phyloP scores from a whole-genome alignment of 2,329 filamentous ascomycete species.

The Colletotrichum phormii region DNA sequence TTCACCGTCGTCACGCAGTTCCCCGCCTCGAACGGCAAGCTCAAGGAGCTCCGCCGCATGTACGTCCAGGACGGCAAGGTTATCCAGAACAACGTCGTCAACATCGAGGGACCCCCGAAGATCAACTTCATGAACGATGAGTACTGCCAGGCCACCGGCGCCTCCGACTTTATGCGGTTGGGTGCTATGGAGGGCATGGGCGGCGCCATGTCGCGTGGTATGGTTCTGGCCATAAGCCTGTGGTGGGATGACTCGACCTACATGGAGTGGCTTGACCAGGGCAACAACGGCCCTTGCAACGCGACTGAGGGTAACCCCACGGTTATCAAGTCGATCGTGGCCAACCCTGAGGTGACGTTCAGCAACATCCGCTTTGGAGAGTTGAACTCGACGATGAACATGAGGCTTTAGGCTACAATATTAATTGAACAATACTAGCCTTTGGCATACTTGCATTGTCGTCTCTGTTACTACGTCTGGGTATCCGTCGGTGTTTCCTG shows the following conservation, averaged over 20 bases:
- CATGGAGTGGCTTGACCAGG: slow-evolving; percentile 69
- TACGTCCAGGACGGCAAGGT: slow-evolving; percentile 61
- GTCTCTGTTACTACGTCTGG: no score
- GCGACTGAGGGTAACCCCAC: slow-evolving; percentile 63
- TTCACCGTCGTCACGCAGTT: slow-evolving; percentile 59
- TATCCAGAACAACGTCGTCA: slow-evolving; percentile 52
- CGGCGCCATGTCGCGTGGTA: slow-evolving; percentile 57
- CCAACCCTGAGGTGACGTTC: slow-evolving; percentile 63
- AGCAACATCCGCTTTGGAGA: slow-evolving; percentile 69
- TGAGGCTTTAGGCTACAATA: slow-evolving; percentile 1
- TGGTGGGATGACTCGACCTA: slow-evolving; percentile 65
- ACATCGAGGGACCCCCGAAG: slow-evolving; percentile 39
- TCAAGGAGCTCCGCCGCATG: slow-evolving; percentile 60
- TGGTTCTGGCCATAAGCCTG: slow-evolving; percentile 65
- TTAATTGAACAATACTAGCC: not conserved
- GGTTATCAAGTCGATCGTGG: slow-evolving; percentile 55
- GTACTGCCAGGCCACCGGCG: slow-evolving; percentile 42
- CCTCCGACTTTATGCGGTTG: slow-evolving; percentile 43
- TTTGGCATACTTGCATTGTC: not conserved
- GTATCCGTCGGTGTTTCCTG: no score
- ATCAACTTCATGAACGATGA: slow-evolving; percentile 42
- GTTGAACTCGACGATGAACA: slow-evolving; percentile 52
- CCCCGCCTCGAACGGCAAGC: slow-evolving; percentile 44
- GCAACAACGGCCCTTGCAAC: slow-evolving; percentile 64
- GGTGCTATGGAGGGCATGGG: slow-evolving; percentile 57